Conservation (phyloP, 495 filamentous ascomycete species). For the Acidomyces sp. region DNA sequence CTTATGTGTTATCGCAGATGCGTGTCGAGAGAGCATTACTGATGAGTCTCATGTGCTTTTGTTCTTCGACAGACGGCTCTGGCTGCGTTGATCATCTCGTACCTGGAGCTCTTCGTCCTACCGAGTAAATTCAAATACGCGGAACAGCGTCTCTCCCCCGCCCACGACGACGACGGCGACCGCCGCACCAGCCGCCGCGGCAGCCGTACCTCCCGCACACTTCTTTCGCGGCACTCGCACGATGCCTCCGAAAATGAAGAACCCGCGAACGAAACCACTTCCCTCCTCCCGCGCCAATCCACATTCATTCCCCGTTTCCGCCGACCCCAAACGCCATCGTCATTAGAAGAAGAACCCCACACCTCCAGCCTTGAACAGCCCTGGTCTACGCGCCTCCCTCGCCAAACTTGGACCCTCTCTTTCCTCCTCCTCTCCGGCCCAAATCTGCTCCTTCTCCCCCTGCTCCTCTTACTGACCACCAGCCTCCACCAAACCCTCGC, state of each 20-base stretch:
- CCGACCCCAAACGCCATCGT: conserved; percentile 35
- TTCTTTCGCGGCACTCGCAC: not conserved
- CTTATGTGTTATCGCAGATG: too few relatives aligned
- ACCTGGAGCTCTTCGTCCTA: conserved; percentile 66
- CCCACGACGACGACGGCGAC: conserved; percentile 1
- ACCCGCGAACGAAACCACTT: conserved; percentile 63
- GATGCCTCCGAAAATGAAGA: conserved; percentile 34
- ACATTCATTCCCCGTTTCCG: conserved; percentile 55
- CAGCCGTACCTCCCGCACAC: conserved; percentile 18
- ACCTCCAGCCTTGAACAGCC: conserved; percentile 63
- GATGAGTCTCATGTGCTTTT: too few relatives aligned
- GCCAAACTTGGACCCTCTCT: conserved; percentile 76
- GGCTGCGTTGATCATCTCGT: conserved; percentile 37
- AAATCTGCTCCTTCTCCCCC: conserved; percentile 56
- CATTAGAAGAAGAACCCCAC: conserved; percentile 29
- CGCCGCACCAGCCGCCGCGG: conserved; percentile 1
- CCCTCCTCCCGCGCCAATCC: conserved; percentile 41
- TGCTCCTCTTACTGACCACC: conserved; percentile 58
- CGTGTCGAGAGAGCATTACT: too few relatives aligned
- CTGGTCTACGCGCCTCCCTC: conserved; percentile 68
- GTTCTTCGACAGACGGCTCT: conserved; percentile 54
- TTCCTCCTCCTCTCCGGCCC: conserved; percentile 71
- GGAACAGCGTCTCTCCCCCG: conserved; percentile 7
- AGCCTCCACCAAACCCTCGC: conserved; percentile 65
- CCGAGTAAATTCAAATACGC: conserved; percentile 53